Percentiles rank a stretch among this genome's conserved stretches.
These are phyloP conservation scores for Galerina sulciceps DNA, from an alignment of 768 basidiomycete species.

Conservation along the genomic window DNA sequence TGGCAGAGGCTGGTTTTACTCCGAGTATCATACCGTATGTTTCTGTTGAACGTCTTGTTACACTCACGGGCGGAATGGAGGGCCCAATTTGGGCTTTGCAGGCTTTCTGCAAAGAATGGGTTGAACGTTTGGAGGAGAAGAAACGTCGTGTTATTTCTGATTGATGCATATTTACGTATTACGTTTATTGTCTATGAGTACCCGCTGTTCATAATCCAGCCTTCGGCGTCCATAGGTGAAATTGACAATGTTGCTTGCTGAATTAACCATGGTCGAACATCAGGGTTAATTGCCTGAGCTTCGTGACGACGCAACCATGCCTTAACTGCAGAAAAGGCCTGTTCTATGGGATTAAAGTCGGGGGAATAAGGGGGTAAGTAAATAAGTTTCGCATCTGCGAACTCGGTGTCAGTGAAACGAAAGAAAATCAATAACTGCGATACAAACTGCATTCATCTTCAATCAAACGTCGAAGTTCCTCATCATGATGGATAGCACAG, in stretches of 20 bases:
- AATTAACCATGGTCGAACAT: conserved; percentile 19
- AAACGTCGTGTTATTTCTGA: too few relatives aligned
- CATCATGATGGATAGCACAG: conserved; percentile 41
- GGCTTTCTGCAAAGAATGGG: too few relatives aligned
- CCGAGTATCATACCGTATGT: too few relatives aligned
- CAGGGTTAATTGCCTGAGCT: conserved; percentile 7
- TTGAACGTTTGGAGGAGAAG: too few relatives aligned
- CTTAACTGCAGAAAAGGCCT: conserved; percentile 30
- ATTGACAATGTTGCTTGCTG: conserved; percentile 18
- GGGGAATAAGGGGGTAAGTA: conserved; percentile 39
- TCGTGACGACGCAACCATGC: conserved; percentile 21
- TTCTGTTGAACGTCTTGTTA: too few relatives aligned
- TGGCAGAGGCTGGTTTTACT: too few relatives aligned
- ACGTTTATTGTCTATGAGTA: too few relatives aligned
- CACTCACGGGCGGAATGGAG: too few relatives aligned
- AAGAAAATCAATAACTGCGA: background rate
- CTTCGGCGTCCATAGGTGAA: background rate
- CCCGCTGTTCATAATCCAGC: too few relatives aligned
- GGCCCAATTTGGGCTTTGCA: too few relatives aligned
- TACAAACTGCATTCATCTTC: conserved; percentile 28
- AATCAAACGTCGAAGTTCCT: conserved; percentile 33
- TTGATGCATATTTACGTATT: too few relatives aligned
- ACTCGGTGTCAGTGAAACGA: background rate
- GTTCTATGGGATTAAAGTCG: conserved; percentile 37
- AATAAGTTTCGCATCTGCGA: conserved; percentile 19